Conservation (phyloP, 352 stramenopile genomes). For the Globisporangium acanthophoron region DNA sequence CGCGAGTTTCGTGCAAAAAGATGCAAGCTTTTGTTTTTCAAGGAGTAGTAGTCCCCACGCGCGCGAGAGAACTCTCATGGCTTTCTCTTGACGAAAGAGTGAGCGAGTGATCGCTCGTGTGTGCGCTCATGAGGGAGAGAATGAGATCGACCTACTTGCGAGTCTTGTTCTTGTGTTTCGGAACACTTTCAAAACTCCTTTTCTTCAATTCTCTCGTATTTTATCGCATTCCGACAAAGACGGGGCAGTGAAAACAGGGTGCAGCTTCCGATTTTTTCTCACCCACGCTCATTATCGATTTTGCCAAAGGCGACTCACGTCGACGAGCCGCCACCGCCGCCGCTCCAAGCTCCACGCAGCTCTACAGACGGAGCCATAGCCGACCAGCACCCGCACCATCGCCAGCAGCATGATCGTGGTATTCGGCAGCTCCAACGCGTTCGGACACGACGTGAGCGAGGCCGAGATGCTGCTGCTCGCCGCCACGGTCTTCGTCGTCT, state of each 20-base stretch:
- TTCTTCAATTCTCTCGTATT: background rate
- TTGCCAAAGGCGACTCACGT: background rate
- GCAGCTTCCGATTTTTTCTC: slow-evolving; percentile 1
- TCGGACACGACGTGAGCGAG: slow-evolving; percentile 65
- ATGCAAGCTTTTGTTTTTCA: no score
- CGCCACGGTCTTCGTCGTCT: slow-evolving; percentile 67
- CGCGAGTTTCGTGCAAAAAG: no score
- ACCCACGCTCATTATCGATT: slow-evolving; percentile 7
- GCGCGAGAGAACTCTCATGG: no score
- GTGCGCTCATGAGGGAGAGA: no score
- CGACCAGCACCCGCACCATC: background rate
- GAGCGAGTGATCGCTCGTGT: no score
- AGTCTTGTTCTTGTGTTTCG: no score
- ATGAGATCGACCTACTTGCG: no score
- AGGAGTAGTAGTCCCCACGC: no score
- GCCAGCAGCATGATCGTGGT: slow-evolving; percentile 47
- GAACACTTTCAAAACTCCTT: no score
- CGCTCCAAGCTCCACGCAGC: background rate
- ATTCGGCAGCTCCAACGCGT: slow-evolving; percentile 68
- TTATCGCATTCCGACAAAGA: background rate
- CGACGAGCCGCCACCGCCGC: background rate
- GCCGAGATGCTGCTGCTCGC: slow-evolving; percentile 62
- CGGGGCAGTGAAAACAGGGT: background rate
- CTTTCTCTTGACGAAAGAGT: no score
- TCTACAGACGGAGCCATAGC: background rate